phyloP scores from a whole-genome alignment of 2,329 filamentous ascomycete species.

The Penicillium sp. region DNA sequence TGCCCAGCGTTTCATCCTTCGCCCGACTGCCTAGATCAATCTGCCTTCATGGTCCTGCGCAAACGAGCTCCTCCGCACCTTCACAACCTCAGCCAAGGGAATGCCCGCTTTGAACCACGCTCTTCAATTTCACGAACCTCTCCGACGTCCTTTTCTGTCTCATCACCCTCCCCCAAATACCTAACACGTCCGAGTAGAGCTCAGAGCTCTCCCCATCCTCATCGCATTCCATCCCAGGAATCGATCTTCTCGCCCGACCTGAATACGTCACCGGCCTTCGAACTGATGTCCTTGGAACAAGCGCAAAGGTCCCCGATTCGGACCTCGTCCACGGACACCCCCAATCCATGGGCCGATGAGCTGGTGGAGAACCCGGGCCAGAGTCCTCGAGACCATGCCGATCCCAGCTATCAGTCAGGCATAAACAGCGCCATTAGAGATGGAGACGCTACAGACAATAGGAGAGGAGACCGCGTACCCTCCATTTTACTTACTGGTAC shows the following conservation, averaged over 20 bases:
- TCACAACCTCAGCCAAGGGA: conserved; percentile 37
- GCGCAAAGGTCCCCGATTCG: conserved; percentile 42
- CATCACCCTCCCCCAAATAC: conserved; percentile 34
- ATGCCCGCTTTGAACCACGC: conserved; percentile 35
- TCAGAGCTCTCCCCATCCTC: conserved; percentile 34
- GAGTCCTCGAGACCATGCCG: conserved; percentile 15
- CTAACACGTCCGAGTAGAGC: conserved; percentile 34
- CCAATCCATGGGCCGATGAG: conserved; percentile 40
- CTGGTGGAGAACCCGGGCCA: conserved; percentile 29
- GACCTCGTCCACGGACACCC: conserved; percentile 32
- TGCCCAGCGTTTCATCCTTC: conserved; percentile 20
- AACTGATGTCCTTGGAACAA: conserved; percentile 44
- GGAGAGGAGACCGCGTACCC: conserved; percentile 25
- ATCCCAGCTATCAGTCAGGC: conserved; percentile 14
- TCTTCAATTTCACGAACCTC: conserved; percentile 44
- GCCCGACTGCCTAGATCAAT: conserved; percentile 18
- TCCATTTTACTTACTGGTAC: conserved; percentile 29
- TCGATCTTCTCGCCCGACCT: conserved; percentile 45
- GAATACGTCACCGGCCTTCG: conserved; percentile 44
- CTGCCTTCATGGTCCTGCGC: conserved; percentile 45
- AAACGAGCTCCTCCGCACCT: conserved; percentile 45
- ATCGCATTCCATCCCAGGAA: conserved; percentile 34
- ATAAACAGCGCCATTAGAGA: conserved; percentile 9
- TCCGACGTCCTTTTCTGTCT: conserved; percentile 33
- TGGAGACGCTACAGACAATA: conserved; percentile 13